Evolutionary conservation across 2,329 filamentous ascomycete species (phyloP), one percentile per base, ranked within the genome.

Genomic region (Hyphodiscus sp.): DNA sequence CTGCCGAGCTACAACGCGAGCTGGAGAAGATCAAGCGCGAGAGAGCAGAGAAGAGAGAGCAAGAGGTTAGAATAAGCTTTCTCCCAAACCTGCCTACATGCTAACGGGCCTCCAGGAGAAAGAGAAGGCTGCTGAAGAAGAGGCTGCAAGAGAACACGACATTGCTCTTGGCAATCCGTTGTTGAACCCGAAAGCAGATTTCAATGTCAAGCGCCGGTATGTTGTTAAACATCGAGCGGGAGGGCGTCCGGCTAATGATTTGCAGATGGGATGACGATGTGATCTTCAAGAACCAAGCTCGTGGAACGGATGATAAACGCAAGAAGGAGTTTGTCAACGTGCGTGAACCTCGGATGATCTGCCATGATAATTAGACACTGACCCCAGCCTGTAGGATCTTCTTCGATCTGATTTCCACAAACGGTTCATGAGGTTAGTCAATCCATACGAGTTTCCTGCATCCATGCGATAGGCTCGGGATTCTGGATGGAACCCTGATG

Each of bases 301-400:
- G 94, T 55, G 94, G 92, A 9, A 96, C 91, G 0, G 92, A 97
- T 67, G 90, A 96, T 58, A 91, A 86, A 75, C 84, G 86, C 58
- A 91, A 87, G 75, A 95, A 92, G 75, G 91, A 96, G 71, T 99
- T 99, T 73, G 91, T 99, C 71, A 99, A 99, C 68, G 91, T 89
- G 70, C 74, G 84, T 74, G 26, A 47, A 57, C 30, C 45, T 50
- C 26, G 41, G 54, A 50, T 45, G 41, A 50, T 50, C 41, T 47
- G 42, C 47, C 33, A 20, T 11, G 20, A 30, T 45, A 26, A 49
- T 47, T n/a, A 18, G 54, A 38, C 55, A 53, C 52, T 61, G 42
- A 62, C 33, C 33, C 8, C n/a, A n/a, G 33, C 15, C 43, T 51
- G 50, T 43, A 89, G 85, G 87, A 97, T 72, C 77, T 96, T 66